Conservation (phyloP, 2,329 filamentous ascomycete genomes). For the Dryadomyces quercus-mongolicae region DNA sequence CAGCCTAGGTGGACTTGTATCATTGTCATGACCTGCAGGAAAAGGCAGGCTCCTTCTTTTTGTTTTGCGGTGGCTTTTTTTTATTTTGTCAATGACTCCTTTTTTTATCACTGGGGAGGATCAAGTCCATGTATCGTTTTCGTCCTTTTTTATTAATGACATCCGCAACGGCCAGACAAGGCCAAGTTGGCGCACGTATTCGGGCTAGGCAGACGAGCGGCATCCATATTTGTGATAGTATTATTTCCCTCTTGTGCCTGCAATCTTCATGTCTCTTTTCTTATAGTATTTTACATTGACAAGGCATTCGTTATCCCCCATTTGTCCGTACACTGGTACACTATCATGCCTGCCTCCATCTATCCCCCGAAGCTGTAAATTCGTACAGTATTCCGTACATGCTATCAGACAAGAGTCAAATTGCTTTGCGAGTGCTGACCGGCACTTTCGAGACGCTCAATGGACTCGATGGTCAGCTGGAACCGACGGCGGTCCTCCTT, state of each 20-base stretch:
- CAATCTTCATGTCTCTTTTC: neutral
- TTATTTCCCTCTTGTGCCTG: neutral
- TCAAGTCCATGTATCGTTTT: too few species aligned
- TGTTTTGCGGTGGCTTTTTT: neutral
- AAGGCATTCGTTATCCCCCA: neutral
- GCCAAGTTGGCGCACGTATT: neutral
- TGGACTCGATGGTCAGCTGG: slow-evolving; percentile 21
- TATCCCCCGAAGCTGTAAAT: too few species aligned
- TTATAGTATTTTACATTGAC: neutral
- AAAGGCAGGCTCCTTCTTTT: neutral
- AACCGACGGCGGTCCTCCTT: slow-evolving; percentile 22
- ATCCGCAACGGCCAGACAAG: neutral
- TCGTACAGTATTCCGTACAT: too few species aligned
- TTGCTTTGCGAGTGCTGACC: neutral
- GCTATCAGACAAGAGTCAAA: too few species aligned
- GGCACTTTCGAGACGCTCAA: slow-evolving; percentile 19
- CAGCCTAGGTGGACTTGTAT: neutral
- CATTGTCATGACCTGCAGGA: neutral
- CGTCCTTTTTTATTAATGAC: neutral
- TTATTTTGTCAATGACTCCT: neutral
- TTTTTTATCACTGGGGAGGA: too few species aligned
- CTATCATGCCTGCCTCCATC: too few species aligned
- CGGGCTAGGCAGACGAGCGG: neutral
- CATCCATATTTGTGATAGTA: neutral
- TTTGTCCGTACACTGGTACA: too few species aligned